phyloP scores from a whole-genome alignment of 768 basidiomycete genomes.

The Lactarius sanguifluus region DNA sequence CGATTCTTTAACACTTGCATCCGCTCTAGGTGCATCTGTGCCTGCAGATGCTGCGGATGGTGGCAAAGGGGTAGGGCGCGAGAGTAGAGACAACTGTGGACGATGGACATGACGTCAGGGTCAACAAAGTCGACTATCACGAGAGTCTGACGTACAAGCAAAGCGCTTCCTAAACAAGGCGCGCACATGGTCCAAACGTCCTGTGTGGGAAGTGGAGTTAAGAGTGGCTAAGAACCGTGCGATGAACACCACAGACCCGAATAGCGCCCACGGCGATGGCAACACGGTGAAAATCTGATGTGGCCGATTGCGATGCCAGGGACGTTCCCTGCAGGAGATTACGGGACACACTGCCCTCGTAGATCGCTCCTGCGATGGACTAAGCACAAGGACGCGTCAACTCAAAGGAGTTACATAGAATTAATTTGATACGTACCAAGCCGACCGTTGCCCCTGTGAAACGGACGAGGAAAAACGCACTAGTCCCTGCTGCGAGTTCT shows the following conservation, averaged over 20 bases:
- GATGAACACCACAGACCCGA: constrained; percentile 19
- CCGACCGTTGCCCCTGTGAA: constrained; percentile 86
- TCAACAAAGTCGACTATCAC: background rate
- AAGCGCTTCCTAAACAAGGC: constrained; percentile 28
- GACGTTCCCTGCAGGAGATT: constrained; percentile 3
- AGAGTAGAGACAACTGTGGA: constrained; percentile 24
- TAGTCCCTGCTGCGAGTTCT: constrained; percentile 76
- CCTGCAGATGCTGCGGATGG: constrained; percentile 6
- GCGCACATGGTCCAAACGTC: constrained; percentile 30
- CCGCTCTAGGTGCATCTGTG: constrained; percentile 4
- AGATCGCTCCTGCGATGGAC: constrained; percentile 77
- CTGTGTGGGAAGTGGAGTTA: constrained; percentile 18
- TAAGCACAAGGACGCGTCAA: constrained; percentile 35
- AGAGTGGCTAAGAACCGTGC: constrained; percentile 15
- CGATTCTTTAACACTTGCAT: constrained; percentile 2
- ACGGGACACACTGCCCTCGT: constrained; percentile 35
- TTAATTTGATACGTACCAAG: constrained; percentile 49
- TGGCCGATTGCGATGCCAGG: background rate
- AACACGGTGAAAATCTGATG: constrained; percentile 5
- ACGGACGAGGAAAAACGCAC: constrained; percentile 83
- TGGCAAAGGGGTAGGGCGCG: constrained; percentile 23
- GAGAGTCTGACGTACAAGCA: constrained; percentile 24
- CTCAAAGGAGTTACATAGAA: constrained; percentile 6
- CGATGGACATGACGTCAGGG: constrained; percentile 17
- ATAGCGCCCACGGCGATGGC: constrained; percentile 21